Conservation (phyloP, 2,329 filamentous ascomycete genomes). For the Trichoderma harzianum region DNA sequence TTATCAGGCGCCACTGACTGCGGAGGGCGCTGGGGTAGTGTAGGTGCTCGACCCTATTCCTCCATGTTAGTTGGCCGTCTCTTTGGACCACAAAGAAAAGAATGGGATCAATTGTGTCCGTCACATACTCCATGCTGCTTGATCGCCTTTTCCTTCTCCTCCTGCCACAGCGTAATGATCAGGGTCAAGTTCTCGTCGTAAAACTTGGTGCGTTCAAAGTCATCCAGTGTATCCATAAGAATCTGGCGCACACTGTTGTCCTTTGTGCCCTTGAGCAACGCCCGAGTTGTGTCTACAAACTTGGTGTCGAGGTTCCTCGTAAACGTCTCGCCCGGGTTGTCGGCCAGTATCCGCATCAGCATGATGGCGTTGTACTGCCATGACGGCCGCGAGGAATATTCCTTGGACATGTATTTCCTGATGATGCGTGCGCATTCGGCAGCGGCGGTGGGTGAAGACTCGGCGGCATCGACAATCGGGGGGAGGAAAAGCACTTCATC, state of each 20-base stretch:
- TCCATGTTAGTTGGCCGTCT: neutral
- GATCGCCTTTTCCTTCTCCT: constrained; percentile 69
- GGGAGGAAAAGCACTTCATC: constrained; percentile 92
- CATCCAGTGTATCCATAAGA: constrained; percentile 79
- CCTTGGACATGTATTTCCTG: constrained; percentile 75
- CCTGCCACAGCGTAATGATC: constrained; percentile 84
- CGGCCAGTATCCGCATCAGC: constrained; percentile 85
- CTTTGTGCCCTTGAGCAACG: constrained; percentile 65
- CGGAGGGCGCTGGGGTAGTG: constrained; percentile 20
- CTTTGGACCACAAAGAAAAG: neutral
- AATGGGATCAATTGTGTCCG: neutral
- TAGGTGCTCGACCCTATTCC: constrained; percentile 24
- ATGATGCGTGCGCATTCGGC: constrained; percentile 76
- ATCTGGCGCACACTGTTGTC: constrained; percentile 81
- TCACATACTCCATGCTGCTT: constrained; percentile 50
- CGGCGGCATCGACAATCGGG: constrained; percentile 88
- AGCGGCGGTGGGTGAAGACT: constrained; percentile 84
- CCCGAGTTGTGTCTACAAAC: constrained; percentile 73
- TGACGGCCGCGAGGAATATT: constrained; percentile 62
- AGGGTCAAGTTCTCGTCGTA: constrained; percentile 69
- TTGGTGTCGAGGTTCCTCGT: constrained; percentile 86
- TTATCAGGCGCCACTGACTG: constrained; percentile 22
- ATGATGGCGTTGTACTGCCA: constrained; percentile 96
- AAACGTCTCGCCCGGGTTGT: constrained; percentile 88
- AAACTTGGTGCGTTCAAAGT: constrained; percentile 67